Base-by-base conservation (phyloP, 495 filamentous ascomycete species). In the Penicillium ochrochloron region DNA sequence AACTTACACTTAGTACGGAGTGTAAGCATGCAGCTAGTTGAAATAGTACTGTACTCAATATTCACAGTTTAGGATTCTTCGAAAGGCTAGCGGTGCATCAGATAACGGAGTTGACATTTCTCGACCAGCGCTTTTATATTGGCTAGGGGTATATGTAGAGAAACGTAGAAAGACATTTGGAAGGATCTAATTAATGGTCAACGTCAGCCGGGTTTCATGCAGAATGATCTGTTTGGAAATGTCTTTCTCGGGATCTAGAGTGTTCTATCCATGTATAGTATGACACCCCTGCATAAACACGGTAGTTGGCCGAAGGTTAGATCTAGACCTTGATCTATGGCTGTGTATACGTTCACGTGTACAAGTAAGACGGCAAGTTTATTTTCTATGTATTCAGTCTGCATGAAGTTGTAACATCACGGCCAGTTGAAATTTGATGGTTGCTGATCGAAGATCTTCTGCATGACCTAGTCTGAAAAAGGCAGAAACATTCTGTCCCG, bases 131-230 rank as follows among this genome's bases (percentile, higher is more conserved):
- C 25, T 2, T 29, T n/a, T 7, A 29, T 7, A 27, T 27, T n/a
- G n/a, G n/a, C n/a, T n/a, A n/a, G n/a, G n/a, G n/a, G n/a, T n/a
- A n/a, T n/a, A n/a, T n/a, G n/a, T n/a, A n/a, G n/a, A n/a, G n/a
- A n/a, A n/a, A n/a, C n/a, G n/a, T n/a, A n/a, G n/a, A n/a, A n/a
- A n/a, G n/a, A n/a, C n/a, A n/a, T n/a, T n/a, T n/a, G n/a, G n/a
- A n/a, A n/a, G n/a, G n/a, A n/a, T n/a, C n/a, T n/a, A 12, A 51
- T 51, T 29, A 25, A 51, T 17, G 6, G 25, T 52, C 23, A 31
- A 52, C 48, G 48, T 52, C 48, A 52, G 48, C 25, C n/a, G 8
- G 8, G 48, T 52, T 52, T 52, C 48, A 52, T 31, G 48, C 48
- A 52, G 29, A 52, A 52, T 52, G 48, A 52, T 29, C 15, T 52